Percentiles rank a stretch among this genome's conserved stretches.
Conservation (phyloP, 495 filamentous ascomycete species). For the Geopyxis carbonaria region DNA sequence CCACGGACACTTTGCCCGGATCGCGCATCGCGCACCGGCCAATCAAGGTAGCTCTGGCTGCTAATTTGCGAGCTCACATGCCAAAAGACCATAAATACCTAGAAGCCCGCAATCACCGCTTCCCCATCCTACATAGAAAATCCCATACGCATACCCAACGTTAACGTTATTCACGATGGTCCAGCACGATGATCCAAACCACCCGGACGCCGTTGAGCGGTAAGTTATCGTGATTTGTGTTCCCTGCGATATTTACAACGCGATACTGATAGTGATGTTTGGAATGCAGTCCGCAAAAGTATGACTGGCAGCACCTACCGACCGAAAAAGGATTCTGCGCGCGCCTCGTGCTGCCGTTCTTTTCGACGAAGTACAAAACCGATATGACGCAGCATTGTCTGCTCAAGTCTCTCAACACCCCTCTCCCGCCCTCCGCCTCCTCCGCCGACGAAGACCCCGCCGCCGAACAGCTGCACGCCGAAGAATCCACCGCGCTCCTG, state of each 20-base stretch:
- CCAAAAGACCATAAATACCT: too few species aligned
- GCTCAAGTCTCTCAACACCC: slow-evolving; percentile 5
- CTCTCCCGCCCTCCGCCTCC: slow-evolving; percentile 4
- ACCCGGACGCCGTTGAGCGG: slow-evolving; percentile 7
- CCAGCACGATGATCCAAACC: slow-evolving; percentile 1
- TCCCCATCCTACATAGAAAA: too few species aligned
- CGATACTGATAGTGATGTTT: too few species aligned
- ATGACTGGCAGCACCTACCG: slow-evolving; percentile 11
- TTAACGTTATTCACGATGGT: too few species aligned
- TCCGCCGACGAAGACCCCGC: slow-evolving; percentile 6
- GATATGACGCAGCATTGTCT: slow-evolving; percentile 16
- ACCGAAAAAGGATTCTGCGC: slow-evolving; percentile 7
- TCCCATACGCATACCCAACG: too few species aligned
- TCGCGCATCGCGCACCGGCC: too few species aligned
- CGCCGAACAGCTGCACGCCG: too few species aligned
- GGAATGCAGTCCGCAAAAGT: slow-evolving; percentile 14
- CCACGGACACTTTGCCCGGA: too few species aligned
- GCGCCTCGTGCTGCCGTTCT: slow-evolving; percentile 10
- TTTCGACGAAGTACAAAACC: slow-evolving; percentile 19
- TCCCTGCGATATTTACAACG: not conserved
- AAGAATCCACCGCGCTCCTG: not conserved
- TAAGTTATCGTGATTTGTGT: slow-evolving; percentile 1
- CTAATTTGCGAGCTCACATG: too few species aligned
- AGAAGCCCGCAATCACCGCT: too few species aligned
- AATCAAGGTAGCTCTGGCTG: too few species aligned